Base-by-base conservation (phyloP, 73 alveolate species). In the Paramecium tetraurelia region DNA sequence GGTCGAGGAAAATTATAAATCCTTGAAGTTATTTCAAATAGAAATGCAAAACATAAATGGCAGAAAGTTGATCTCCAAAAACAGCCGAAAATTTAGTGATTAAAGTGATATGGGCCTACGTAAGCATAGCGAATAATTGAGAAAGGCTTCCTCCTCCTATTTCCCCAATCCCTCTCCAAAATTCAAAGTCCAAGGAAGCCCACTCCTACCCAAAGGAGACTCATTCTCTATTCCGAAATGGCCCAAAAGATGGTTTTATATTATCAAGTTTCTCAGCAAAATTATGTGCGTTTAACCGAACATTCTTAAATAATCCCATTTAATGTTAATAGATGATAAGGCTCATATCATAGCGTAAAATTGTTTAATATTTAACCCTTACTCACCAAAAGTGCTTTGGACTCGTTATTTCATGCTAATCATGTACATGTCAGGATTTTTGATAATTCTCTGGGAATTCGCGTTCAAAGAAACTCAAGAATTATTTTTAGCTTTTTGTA, bases 1-100 rank as follows among this genome's bases (percentile, higher is more conserved):
- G 43, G 90, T 80, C 4, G 90, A 80, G 16, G 90, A 80, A 80
- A 41, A 80, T 24, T 80, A 80, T 46, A 80, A 80, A 80, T 80
- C 90, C 14, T 35, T 80, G 46, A 80, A 46, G 57, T 80, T 43
- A 46, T 80, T 80, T 35, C 75, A 80, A 48, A 80, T 80, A 38
- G 90, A 80, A 80, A 46, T 80, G 90, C 48, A 41, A 80, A 80
- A 80, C 24, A 41, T 80, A 10, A 22, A 80, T 31, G 70, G 72
- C 18, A 80, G 75, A 22, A 41, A 48, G 57, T 27, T 80, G 29
- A 80, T 80, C 10, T 43, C 90, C 9, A 75, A 75, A 38, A 48
- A 48, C 43, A 80, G 76, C 24, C 18, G 90, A 80, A 80, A 80
- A 46, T 80, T 43, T 46, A 31, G 63, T 24, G 90, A 80, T 80